A percentile compares a stretch with the other conserved stretches of the same genome.
Conservation (phyloP, 306 rosid genomes). For the Cicer chorassanicum region DNA sequence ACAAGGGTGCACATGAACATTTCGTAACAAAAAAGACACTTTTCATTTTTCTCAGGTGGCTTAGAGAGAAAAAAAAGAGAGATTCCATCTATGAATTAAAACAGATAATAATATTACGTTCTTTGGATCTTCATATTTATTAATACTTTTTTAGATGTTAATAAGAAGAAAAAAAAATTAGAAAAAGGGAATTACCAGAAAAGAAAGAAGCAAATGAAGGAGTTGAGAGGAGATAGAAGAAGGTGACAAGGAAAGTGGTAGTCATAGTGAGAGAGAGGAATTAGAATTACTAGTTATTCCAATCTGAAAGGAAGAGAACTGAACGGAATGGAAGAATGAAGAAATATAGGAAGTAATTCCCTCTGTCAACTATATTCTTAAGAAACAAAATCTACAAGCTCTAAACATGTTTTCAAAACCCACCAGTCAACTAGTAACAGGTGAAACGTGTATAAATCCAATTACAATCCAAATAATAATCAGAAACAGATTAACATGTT, state of each 20-base stretch:
- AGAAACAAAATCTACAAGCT: background rate
- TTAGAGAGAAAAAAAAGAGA: slow-evolving; percentile 8
- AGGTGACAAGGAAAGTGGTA: slow-evolving; percentile 25
- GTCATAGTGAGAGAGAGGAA: background rate
- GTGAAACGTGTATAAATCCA: slow-evolving; percentile 2
- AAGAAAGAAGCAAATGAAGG: slow-evolving; percentile 46
- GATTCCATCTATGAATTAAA: background rate
- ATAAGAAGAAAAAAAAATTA: background rate
- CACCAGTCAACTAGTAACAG: background rate
- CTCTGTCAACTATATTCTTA: slow-evolving; percentile 3
- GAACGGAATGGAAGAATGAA: too few species aligned
- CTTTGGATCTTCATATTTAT: background rate
- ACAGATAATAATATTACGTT: background rate
- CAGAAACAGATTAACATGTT: background rate
- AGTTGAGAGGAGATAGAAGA: slow-evolving; percentile 42
- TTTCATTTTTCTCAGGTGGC: background rate
- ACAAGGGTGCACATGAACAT: slow-evolving; percentile 44
- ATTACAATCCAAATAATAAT: slow-evolving; percentile 5
- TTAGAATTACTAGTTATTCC: too few species aligned
- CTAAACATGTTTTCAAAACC: background rate
- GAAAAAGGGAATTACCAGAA: slow-evolving; percentile 48
- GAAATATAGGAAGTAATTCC: background rate
- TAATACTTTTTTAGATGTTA: background rate
- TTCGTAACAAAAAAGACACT: background rate
- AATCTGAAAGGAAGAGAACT: too few species aligned